These are phyloP conservation scores for Lagerstroemia speciosa DNA, from an alignment of 345 rosid species.

Conservation along the genomic window DNA sequence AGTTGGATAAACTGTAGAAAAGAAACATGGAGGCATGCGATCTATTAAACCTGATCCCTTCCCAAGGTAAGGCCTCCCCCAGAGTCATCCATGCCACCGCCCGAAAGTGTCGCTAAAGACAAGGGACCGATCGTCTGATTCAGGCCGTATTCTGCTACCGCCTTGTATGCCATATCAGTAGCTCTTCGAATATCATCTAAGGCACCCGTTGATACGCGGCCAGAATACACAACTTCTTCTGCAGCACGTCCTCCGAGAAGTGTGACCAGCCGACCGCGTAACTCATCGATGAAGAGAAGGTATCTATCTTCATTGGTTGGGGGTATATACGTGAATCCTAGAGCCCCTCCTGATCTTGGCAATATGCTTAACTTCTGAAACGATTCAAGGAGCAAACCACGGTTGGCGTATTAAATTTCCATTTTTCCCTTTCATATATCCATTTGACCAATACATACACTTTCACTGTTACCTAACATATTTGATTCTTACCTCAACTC, in stretches of 20 bases:
- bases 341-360: conserved; percentile 96
- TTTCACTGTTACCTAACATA: neutral
- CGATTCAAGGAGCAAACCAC: neutral
- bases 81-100: conserved; percentile 84
- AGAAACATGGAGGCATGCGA: neutral
- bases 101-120: conserved; percentile 75
- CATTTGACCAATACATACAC: neutral
- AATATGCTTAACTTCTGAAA: conserved; percentile 87
- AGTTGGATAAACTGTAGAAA: neutral
- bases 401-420: neutral
- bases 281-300: conserved; percentile 87
- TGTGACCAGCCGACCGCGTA: conserved; percentile 91
- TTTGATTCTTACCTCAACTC: conserved; percentile 61
- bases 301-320: conserved; percentile 69
- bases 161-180: conserved; percentile 96
- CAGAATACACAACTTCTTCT: conserved; percentile 82
- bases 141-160: conserved; percentile 96
- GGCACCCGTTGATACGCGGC: conserved; percentile 91
- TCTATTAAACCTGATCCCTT: conserved; percentile 64
- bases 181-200: conserved; percentile 94
- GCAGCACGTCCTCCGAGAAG: conserved; percentile 99
- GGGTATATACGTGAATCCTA: conserved; percentile 84
- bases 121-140: conserved; percentile 79
- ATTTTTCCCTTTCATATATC: neutral
- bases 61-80: conserved; percentile 84